Evolutionary conservation across 78 protist genomes (phyloP), one percentile per base, ranked within the genome.

Genomic region (Speleostelium caveatum): DNA sequence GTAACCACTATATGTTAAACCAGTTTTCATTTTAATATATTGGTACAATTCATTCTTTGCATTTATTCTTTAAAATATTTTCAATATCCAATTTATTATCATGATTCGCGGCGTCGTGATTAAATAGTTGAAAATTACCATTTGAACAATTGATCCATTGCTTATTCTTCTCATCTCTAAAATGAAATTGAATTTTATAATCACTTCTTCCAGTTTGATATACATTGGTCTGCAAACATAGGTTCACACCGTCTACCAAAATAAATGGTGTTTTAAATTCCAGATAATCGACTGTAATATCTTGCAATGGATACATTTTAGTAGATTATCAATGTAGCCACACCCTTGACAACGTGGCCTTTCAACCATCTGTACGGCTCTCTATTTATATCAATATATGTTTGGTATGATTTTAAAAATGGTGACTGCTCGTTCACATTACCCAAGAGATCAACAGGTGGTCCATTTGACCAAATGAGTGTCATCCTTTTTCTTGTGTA

Each of bases 281-380:
- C n/a, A 73, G 19, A 14, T 55, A 24, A 22, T 10, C 3, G 0
- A 73, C 55, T 0, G 26, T 32, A 21, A 73, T 35, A 55, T 73
- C 51, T n/a, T 73, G 33, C 14, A 17, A 26, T 73, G 66, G 28
- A 10, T 24, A 73, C 0, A 17, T 22, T 1, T 73, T 55, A 6
- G 41, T 28, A 73, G 3, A 24, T 55, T 73, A 33, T 73, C 79
- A 35, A 73, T 73, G 49, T 73, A 73, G 21, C 79, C 79, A 55
- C 67, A 73, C 21, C 79, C 79, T 73, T 62, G 79, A 32, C 49
- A 73, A 49, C 35, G 35, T 73, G 79, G 35, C 79, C 79, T 73
- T 73, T 73, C 4, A 73, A 24, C 32, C 33, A 73, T 55, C 55
- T 62, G 33, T 35, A 73, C 55, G 63, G 51, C 33, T 19, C 5